These are phyloP conservation scores for Fusarium dimerum DNA, from an alignment of 2,329 filamentous ascomycete species.

Conservation along the genomic window DNA sequence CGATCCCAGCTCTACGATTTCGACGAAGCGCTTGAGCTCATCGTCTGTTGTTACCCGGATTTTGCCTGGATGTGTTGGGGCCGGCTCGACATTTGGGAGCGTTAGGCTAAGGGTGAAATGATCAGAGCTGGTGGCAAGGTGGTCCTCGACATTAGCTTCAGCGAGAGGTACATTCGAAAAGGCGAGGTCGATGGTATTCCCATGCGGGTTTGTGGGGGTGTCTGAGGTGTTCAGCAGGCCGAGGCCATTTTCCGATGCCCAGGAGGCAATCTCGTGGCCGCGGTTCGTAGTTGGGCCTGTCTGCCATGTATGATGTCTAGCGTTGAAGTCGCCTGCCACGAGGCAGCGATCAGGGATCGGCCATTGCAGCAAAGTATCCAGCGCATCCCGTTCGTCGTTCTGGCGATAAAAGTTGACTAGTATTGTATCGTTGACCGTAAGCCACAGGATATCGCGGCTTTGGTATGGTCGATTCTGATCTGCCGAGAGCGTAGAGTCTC, in stretches of 20 bases:
- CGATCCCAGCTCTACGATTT: conserved; percentile 11
- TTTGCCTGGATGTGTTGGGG: conserved; percentile 6
- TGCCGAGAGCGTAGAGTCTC: conserved; percentile 5
- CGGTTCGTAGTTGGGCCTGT: conserved; percentile 6
- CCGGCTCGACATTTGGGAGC: conserved; percentile 6
- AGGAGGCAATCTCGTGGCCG: conserved; percentile 12
- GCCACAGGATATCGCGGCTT: conserved; percentile 15
- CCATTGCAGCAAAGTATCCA: conserved; percentile 13
- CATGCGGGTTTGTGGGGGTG: conserved; percentile 18
- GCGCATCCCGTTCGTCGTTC: conserved; percentile 7
- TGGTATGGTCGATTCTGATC: conserved; percentile 11
- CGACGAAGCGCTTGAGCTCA: conserved; percentile 12
- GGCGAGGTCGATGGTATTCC: not conserved
- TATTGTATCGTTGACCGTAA: conserved; percentile 12
- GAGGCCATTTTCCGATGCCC: conserved; percentile 10
- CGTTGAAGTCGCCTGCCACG: not conserved
- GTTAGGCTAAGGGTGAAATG: conserved; percentile 16
- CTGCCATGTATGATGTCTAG: conserved; percentile 16
- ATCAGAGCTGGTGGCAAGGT: conserved; percentile 19
- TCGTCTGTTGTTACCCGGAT: conserved; percentile 16
- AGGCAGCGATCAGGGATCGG: conserved; percentile 6
- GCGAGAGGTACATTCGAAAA: conserved; percentile 15
- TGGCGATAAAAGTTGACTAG: conserved; percentile 20
- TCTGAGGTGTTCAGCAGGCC: conserved; percentile 13
- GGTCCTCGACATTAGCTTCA: conserved; percentile 12